phyloP scores from a whole-genome alignment of 2,329 filamentous ascomycete genomes.

The Rhynchosporium secalis region DNA sequence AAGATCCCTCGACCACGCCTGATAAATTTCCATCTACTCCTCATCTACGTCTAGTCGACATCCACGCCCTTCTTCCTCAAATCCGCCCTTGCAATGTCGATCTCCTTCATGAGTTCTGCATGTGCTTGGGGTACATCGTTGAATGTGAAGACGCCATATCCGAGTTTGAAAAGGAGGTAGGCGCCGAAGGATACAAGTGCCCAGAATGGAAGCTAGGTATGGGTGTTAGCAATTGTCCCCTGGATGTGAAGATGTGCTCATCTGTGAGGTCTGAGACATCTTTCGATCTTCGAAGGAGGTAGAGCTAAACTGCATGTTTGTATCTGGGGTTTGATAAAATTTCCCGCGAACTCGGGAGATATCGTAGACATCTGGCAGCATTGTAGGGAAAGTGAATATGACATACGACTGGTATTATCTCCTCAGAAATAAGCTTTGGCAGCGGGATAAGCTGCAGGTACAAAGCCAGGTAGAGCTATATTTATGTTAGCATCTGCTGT shows the following conservation, averaged over 20 bases:
- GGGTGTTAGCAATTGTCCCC: conserved; percentile 10
- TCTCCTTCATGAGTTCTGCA: conserved; percentile 83
- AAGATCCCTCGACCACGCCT: neutral
- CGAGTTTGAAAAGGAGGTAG: conserved; percentile 87
- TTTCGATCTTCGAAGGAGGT: neutral
- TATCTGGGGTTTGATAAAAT: neutral
- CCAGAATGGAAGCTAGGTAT: conserved; percentile 83
- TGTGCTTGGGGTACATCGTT: conserved; percentile 93
- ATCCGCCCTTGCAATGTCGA: conserved; percentile 73
- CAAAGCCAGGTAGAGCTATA: conserved; percentile 82
- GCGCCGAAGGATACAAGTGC: conserved; percentile 86
- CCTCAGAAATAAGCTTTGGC: conserved; percentile 72
- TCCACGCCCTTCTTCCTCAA: conserved; percentile 73
- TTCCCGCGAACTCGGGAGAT: neutral
- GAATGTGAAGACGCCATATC: conserved; percentile 91
- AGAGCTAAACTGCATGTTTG: too few relatives aligned
- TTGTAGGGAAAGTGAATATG: conserved; percentile 5
- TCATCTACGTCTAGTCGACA: conserved; percentile 35
- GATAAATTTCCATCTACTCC: neutral
- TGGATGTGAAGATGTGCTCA: neutral
- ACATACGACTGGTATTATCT: conserved; percentile 88
- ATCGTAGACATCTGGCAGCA: neutral
- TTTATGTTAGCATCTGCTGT: conserved; percentile 20
- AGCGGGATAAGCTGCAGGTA: conserved; percentile 83
- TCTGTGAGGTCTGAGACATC: conserved; percentile 2